phyloP scores from a whole-genome alignment of 345 rosid species.

The Gynandropsis gynandra region DNA sequence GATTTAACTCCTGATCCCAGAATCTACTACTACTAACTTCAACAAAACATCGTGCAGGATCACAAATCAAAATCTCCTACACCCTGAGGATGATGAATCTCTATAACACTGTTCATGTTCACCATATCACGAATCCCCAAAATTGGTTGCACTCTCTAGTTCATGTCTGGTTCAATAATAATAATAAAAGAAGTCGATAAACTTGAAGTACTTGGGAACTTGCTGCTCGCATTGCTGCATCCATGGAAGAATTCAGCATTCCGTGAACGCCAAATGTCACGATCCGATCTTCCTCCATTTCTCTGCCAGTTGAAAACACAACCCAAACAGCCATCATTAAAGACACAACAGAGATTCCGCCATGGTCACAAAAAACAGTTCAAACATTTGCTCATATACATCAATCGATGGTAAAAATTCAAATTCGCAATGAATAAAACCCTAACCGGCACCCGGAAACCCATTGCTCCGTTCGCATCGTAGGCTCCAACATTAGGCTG shows the following conservation, averaged over 20 bases:
- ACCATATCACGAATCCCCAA: too few relatives aligned
- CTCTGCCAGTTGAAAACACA: constrained; percentile 35
- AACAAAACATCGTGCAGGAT: neutral
- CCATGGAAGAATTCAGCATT: constrained; percentile 52
- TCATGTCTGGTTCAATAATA: too few relatives aligned
- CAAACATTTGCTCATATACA: neutral
- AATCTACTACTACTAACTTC: too few relatives aligned
- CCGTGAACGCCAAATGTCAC: constrained; percentile 68
- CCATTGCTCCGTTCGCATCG: constrained; percentile 27
- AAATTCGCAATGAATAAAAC: constrained; percentile 13
- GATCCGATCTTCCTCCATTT: constrained; percentile 57
- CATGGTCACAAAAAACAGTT: constrained; percentile 8
- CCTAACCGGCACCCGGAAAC: constrained; percentile 72
- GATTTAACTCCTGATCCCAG: neutral
- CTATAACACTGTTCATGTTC: too few relatives aligned
- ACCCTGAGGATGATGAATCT: too few relatives aligned
- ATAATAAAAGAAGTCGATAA: neutral
- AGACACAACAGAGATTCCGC: constrained; percentile 7
- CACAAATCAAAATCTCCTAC: neutral
- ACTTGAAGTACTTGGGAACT: constrained; percentile 45
- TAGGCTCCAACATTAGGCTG: constrained; percentile 24
- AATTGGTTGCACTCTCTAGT: too few relatives aligned
- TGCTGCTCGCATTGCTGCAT: constrained; percentile 67
- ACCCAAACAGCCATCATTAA: constrained; percentile 4
- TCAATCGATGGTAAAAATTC: neutral